Conservation (phyloP, 306 rosid genomes). For the Cucurbita ficifolia region DNA sequence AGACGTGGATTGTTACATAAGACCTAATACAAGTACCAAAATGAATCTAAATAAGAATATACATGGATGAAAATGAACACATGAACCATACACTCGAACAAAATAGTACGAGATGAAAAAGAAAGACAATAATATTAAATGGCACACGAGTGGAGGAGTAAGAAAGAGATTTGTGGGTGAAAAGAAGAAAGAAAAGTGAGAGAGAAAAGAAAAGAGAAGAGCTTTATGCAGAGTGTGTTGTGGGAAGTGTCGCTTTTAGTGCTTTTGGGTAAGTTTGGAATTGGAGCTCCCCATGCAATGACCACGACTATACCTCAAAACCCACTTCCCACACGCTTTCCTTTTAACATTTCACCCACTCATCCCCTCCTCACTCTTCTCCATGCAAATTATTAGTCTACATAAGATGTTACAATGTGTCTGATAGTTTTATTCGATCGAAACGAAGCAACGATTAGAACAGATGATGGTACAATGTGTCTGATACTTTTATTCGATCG, state of each 20-base stretch:
- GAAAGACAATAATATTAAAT: neutral
- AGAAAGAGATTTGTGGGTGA: neutral
- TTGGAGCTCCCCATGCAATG: constrained; percentile 1
- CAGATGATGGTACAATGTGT: too few species aligned
- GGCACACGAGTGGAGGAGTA: neutral
- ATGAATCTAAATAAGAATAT: too few species aligned
- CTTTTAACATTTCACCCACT: neutral
- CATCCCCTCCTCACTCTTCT: neutral
- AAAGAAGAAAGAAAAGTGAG: neutral
- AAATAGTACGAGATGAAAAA: too few species aligned
- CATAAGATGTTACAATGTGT: too few species aligned
- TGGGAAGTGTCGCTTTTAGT: constrained; percentile 3
- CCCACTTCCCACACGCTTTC: constrained; percentile 7
- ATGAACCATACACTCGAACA: too few species aligned
- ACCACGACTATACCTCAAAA: constrained; percentile 2
- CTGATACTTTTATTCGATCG: too few species aligned
- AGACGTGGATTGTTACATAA: too few species aligned
- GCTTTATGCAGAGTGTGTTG: neutral
- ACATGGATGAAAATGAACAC: too few species aligned
- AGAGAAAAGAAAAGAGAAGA: neutral
- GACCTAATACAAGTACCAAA: too few species aligned
- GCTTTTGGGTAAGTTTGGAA: neutral
- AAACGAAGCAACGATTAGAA: too few species aligned
- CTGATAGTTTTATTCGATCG: too few species aligned
- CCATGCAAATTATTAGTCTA: too few species aligned